These are phyloP conservation scores for Discostella pseudostelligera DNA, from an alignment of 108 stramenopile species.

Conservation along the genomic window DNA sequence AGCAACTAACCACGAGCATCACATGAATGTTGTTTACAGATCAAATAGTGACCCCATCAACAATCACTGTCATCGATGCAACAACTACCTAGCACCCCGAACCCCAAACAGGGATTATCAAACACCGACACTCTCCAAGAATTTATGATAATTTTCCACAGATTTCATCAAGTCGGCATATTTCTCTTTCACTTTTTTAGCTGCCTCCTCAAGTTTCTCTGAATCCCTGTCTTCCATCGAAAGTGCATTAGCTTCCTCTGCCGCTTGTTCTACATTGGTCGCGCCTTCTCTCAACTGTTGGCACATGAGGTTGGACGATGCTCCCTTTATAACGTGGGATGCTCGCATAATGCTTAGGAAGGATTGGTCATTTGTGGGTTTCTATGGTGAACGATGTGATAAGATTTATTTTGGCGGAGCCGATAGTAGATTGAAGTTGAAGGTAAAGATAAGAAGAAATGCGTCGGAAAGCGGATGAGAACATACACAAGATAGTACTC, in stretches of 20 bases:
- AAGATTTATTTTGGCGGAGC: not conserved
- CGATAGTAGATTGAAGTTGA: slow-evolving; percentile 2
- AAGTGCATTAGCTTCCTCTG: slow-evolving; percentile 44
- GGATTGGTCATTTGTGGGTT: slow-evolving; percentile 47
- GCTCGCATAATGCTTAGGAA: slow-evolving; percentile 74
- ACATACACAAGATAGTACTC: no score
- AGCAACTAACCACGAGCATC: no score
- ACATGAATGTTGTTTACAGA: not conserved
- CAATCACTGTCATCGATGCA: no score
- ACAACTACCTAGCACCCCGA: no score
- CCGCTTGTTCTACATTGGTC: slow-evolving; percentile 64
- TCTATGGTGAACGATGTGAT: slow-evolving; percentile 38
- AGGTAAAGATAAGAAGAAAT: not conserved
- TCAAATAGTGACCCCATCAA: no score
- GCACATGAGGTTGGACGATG: slow-evolving; percentile 92
- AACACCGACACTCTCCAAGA: slow-evolving; percentile 54
- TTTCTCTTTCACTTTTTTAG: slow-evolving; percentile 42
- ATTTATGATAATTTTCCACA: slow-evolving; percentile 59
- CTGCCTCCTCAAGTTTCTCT: slow-evolving; percentile 20
- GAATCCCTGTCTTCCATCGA: slow-evolving; percentile 15
- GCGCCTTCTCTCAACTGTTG: slow-evolving; percentile 65
- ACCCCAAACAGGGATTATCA: slow-evolving; percentile 33
- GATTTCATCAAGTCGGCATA: slow-evolving; percentile 56
- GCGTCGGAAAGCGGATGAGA: not conserved
- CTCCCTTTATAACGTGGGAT: slow-evolving; percentile 91